Percentiles rank a stretch among this genome's conserved stretches.
phyloP scores from a whole-genome alignment of 192 early-diverging fungal species.

The Glomus cerebriforme region DNA sequence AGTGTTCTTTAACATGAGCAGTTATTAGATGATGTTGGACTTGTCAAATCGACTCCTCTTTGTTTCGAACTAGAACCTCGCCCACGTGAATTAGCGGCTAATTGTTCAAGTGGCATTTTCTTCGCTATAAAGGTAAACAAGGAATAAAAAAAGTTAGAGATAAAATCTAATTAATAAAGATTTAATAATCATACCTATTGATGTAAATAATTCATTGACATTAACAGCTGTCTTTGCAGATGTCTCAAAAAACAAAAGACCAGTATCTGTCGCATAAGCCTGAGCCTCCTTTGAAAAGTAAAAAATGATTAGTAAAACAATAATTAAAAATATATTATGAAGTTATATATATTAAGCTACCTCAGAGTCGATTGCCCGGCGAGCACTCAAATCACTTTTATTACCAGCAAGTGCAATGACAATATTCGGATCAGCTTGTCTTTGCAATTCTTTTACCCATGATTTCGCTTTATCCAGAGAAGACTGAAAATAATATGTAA shows the following conservation, averaged over 20 bases:
- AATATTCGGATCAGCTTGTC: slow-evolving; percentile 72
- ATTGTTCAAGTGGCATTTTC: slow-evolving; percentile 69
- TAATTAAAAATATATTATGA: background rate
- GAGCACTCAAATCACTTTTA: slow-evolving; percentile 63
- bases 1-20: background rate
- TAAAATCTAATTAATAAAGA: background rate
- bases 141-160: background rate
- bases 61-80: slow-evolving; percentile 47
- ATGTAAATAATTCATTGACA: slow-evolving; percentile 63
- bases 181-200: slow-evolving; percentile 50
- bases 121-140: slow-evolving; percentile 45
- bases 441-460: slow-evolving; percentile 75
- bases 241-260: slow-evolving; percentile 68
- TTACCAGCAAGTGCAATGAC: slow-evolving; percentile 75
- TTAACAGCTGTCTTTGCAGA: slow-evolving; percentile 66
- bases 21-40: slow-evolving; percentile 17
- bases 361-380: slow-evolving; percentile 70
- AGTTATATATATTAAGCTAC: slow-evolving; percentile 33
- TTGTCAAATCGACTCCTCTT: slow-evolving; percentile 51
- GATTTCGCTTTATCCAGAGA: slow-evolving; percentile 72
- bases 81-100: slow-evolving; percentile 56
- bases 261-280: slow-evolving; percentile 65
- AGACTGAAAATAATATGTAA: slow-evolving; percentile 39
- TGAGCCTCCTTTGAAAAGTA: slow-evolving; percentile 52
- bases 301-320: background rate